These are phyloP conservation scores for Sphagnum magellanicum DNA, from an alignment of 228 moss, liverwort and hornwort species.

Conservation along the genomic window DNA sequence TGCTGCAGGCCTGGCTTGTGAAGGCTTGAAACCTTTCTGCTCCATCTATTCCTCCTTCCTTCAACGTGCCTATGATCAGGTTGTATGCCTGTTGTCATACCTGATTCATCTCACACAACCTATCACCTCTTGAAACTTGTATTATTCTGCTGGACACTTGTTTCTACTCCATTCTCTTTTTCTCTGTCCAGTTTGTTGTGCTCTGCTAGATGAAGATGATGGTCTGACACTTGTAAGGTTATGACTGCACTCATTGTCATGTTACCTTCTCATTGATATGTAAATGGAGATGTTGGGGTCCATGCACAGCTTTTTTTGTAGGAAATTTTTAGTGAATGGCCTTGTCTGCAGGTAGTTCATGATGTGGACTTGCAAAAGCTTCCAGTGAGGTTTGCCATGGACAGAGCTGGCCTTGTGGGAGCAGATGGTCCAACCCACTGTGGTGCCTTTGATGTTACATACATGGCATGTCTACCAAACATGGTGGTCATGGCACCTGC, in stretches of 20 bases:
- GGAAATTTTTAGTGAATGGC: no score
- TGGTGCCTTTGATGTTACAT: not conserved
- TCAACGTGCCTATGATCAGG: not conserved
- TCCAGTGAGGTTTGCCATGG: constrained; percentile 1
- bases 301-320: no score
- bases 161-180: no score
- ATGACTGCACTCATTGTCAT: no score
- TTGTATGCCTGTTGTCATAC: not conserved
- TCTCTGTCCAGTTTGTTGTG: no score
- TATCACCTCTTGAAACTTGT: no score
- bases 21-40: not conserved
- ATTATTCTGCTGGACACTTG: no score
- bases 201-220: no score
- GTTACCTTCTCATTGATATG: no score
- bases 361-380: constrained; percentile 4
- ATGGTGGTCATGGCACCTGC: not conserved
- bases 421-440: constrained; percentile 7
- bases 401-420: constrained; percentile 1
- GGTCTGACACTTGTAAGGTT: no score
- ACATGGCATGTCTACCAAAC: not conserved
- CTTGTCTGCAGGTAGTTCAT: not conserved
- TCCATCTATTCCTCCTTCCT: not conserved
- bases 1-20: not conserved
- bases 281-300: no score
- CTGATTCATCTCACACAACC: no score